Evolutionary conservation across 1,284 basidiomycete genomes (phyloP).

Genomic region (Peniophora sp.): DNA sequence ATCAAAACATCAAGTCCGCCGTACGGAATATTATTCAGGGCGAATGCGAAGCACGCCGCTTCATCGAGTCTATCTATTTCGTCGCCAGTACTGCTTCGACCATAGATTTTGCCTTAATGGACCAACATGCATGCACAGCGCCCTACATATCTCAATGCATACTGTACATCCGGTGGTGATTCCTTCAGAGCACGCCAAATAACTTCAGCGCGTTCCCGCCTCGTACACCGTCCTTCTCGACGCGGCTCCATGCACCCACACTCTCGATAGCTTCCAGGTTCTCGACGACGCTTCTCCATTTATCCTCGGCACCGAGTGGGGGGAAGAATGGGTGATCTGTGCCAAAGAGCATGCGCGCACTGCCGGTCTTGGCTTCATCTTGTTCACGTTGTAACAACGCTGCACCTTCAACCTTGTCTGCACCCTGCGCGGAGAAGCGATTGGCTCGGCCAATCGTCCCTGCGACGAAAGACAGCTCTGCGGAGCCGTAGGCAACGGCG

Average conservation of each 20-base stretch:
- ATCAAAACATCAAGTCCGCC: too few species aligned
- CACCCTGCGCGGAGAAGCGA: conserved; percentile 32
- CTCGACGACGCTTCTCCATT: conserved; percentile 78
- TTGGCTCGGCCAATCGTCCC: conserved; percentile 57
- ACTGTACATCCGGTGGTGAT: not conserved
- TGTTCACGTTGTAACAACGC: conserved; percentile 27
- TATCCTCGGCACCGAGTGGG: conserved; percentile 58
- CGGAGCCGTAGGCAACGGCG: conserved; percentile 77
- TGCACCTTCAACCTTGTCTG: conserved; percentile 23
- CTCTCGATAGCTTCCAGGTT: conserved; percentile 72
- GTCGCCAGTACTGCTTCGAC: too few species aligned
- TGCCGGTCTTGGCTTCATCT: conserved; percentile 24
- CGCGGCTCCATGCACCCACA: conserved; percentile 53
- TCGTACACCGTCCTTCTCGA: conserved; percentile 56
- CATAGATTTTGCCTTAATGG: too few species aligned
- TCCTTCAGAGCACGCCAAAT: conserved; percentile 32
- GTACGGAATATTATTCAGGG: too few species aligned
- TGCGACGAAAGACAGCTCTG: conserved; percentile 73
- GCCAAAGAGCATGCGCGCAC: conserved; percentile 67
- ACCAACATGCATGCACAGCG: too few species aligned
- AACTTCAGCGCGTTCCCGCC: conserved; percentile 66
- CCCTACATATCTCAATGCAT: too few species aligned
- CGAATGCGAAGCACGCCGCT: too few species aligned
- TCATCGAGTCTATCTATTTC: too few species aligned
- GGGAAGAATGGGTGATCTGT: conserved; percentile 91